Conservation (phyloP, 2,329 filamentous ascomycete genomes). For the Penicillium sp. region DNA sequence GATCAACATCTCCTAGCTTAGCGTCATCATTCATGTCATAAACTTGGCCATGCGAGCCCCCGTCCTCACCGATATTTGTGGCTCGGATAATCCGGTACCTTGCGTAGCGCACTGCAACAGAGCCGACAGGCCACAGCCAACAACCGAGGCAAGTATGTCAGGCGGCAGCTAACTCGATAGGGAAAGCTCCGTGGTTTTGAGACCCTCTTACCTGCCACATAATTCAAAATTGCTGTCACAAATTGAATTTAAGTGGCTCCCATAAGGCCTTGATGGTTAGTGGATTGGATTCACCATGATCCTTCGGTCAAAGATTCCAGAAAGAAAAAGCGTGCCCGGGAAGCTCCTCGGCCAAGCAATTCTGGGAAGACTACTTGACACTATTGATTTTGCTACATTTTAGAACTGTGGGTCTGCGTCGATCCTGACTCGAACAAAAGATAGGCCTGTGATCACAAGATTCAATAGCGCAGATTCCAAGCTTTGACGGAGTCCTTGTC, state of each 20-base stretch:
- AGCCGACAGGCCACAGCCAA: not conserved
- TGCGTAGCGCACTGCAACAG: not conserved
- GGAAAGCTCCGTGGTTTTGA: not conserved
- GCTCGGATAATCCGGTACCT: not conserved
- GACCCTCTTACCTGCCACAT: not conserved
- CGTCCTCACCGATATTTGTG: not conserved
- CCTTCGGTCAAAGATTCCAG: slow-evolving; percentile 10
- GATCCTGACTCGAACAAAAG: slow-evolving; percentile 11
- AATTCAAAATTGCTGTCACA: not conserved
- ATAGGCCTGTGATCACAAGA: slow-evolving; percentile 4
- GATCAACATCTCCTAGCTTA: not conserved
- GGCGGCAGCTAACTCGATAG: not conserved
- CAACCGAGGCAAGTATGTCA: not conserved
- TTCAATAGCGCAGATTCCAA: slow-evolving; percentile 21
- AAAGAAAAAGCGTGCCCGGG: slow-evolving; percentile 1
- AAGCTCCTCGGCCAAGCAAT: slow-evolving; percentile 4
- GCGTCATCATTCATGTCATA: not conserved
- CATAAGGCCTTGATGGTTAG: not conserved
- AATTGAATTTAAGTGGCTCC: not conserved
- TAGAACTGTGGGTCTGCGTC: slow-evolving; percentile 18
- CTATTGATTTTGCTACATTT: slow-evolving; percentile 20
- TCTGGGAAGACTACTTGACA: slow-evolving; percentile 8
- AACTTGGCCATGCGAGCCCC: not conserved
- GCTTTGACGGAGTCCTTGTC: slow-evolving; percentile 3
- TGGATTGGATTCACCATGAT: not conserved